Percentiles rank a stretch among this genome's conserved stretches.
phyloP scores from a whole-genome alignment of 73 alveolate genomes.

The Blepharisma stoltei region DNA sequence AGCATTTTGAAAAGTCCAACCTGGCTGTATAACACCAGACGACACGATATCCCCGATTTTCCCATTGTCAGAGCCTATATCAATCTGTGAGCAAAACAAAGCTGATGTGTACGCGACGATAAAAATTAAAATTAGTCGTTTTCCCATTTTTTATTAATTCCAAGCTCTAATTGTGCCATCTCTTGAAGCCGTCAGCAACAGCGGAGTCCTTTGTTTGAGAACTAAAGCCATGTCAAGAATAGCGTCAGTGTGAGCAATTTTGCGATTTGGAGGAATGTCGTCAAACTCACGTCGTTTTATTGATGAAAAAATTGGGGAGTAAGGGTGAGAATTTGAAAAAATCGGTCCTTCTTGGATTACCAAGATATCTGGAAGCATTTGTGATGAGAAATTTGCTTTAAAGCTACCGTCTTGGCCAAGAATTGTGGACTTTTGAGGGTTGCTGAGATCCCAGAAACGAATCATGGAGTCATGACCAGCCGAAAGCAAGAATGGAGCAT shows the following conservation, averaged over 20 bases:
- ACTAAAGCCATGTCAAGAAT: constrained; percentile 10
- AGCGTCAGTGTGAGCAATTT: constrained; percentile 16
- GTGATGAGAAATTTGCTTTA: background rate
- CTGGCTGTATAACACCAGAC: constrained; percentile 2
- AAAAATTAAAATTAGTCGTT: background rate
- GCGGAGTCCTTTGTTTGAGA: background rate
- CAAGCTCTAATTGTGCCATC: constrained; percentile 30
- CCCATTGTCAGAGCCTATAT: constrained; percentile 10
- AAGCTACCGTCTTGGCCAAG: constrained; percentile 6
- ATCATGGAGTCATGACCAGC: constrained; percentile 6
- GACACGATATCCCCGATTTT: background rate
- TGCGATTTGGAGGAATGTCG: constrained; percentile 1
- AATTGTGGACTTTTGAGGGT: background rate
- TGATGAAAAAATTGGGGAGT: background rate
- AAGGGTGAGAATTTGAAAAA: background rate
- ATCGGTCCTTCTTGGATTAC: background rate
- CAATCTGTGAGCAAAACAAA: constrained; percentile 15
- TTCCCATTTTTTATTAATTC: background rate
- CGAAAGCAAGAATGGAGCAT: background rate
- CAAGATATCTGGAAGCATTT: background rate
- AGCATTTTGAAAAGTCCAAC: constrained; percentile 19
- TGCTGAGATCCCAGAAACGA: constrained; percentile 7
- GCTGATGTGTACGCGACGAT: background rate
- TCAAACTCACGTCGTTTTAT: background rate
- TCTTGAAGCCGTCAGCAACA: constrained; percentile 22